Evolutionary conservation across 2,329 filamentous ascomycete species (phyloP), one percentile per base, ranked within the genome.

Genomic region (Didymella segeticola): DNA sequence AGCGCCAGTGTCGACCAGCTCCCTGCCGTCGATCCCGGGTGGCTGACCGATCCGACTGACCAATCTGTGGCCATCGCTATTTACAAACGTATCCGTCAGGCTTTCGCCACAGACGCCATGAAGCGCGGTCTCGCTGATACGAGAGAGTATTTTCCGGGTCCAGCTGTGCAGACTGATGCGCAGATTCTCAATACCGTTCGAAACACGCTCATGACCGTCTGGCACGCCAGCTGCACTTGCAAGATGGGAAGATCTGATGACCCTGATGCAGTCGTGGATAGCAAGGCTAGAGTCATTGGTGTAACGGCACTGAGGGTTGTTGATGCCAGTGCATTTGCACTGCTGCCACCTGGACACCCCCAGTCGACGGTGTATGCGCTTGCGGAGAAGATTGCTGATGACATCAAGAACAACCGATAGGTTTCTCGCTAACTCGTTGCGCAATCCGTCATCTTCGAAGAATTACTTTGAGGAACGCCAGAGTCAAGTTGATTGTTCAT

Each of bases 331-430:
- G 56, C 60, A 22, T 69, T 75, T 34, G 56, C 71, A 0, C 57
- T 75, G n/a, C 47, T 72, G 26, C 69, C 71, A n/a, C 73, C 74
- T 1, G 73, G 74, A 6, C 72, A 75, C 59, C 68, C 71, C 9
- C 63, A 68, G 61, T 46, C 42, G 31, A 66, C 59, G 6, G 47
- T 71, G 4, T 72, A 57, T 60, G 58, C 41, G 22, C 33, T 52
- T 22, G 67, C 68, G 2, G 70, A 72, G 63, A 73, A 72, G 59
- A 70, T 71, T 30, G 43, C 43, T 19, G 43, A 47, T 22, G 33
- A 47, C 17, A 47, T 47, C 19, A 36, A 37, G 14, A 37, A 23
- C 12, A 33, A 33, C 1, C 39, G 19, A 11, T 43, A 15, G 12
- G 29, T n/a, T 4, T 5, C 14, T 31, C 14, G n/a, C n/a, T n/a